Percentiles rank a stretch among this genome's conserved stretches.
Evolutionary conservation across 495 filamentous ascomycete genomes (phyloP).

Genomic region (Aspergillus sparsus): DNA sequence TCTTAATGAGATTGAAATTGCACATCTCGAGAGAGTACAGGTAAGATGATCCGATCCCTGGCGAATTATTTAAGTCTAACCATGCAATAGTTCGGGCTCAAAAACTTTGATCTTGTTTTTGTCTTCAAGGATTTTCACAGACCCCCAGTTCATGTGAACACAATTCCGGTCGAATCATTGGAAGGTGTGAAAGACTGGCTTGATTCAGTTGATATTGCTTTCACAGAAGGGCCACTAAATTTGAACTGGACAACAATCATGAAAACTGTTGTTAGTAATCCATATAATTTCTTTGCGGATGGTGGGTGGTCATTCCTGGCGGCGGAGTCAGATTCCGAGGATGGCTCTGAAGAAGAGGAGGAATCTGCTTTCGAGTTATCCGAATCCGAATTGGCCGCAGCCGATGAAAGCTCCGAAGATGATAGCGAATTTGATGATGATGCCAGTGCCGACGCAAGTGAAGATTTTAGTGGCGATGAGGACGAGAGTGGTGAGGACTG

Average conservation of each 20-base stretch:
- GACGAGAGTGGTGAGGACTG: conserved; percentile 81
- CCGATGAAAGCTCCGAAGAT: conserved; percentile 79
- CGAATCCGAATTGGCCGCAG: conserved; percentile 77
- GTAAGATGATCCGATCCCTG: conserved; percentile 32
- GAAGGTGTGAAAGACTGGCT: conserved; percentile 98
- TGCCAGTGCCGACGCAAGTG: conserved; percentile 74
- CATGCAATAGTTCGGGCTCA: conserved; percentile 74
- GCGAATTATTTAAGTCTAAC: conserved; percentile 19
- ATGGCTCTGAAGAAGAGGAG: conserved; percentile 74
- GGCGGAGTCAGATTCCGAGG: conserved; percentile 85
- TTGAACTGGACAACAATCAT: conserved; percentile 99
- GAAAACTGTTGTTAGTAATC: conserved; percentile 95
- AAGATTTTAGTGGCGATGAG: conserved; percentile 74
- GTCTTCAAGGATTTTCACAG: conserved; percentile 96
- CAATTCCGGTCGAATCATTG: conserved; percentile 92
- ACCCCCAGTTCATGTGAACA: conserved; percentile 89
- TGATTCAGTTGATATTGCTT: conserved; percentile 90
- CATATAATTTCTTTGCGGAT: conserved; percentile 91
- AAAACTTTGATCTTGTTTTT: conserved; percentile 98
- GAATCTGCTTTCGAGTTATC: conserved; percentile 89
- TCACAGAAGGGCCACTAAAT: conserved; percentile 92
- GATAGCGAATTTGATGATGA: conserved; percentile 93
- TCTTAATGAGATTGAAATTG: conserved; percentile 92
- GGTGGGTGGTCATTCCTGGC: conserved; percentile 95
- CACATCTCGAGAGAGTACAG: conserved; percentile 94